phyloP scores from a whole-genome alignment of 352 stramenopile species.

The Phytophthora pluvialis region DNA sequence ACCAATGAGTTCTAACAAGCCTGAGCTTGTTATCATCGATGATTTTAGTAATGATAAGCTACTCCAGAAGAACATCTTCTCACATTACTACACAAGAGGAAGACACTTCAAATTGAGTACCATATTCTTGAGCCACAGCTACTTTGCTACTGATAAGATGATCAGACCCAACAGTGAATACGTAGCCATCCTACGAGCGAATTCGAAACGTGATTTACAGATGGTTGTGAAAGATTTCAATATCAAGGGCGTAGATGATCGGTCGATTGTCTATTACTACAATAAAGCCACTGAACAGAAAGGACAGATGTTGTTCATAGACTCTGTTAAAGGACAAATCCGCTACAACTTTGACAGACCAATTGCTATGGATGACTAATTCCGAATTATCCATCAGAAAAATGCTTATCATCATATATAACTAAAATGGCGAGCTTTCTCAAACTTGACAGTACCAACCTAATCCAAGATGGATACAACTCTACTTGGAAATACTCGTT shows the following conservation, averaged over 20 bases:
- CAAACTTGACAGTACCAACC: slow-evolving; percentile 13
- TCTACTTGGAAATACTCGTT: not conserved
- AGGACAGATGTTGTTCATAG: not conserved
- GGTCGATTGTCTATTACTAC: slow-evolving; percentile 16
- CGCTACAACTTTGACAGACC: too few species aligned
- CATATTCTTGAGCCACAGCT: not conserved
- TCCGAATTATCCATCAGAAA: too few species aligned
- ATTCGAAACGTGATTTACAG: too few species aligned
- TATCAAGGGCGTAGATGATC: not conserved
- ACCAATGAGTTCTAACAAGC: slow-evolving; percentile 11
- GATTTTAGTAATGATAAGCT: slow-evolving; percentile 23
- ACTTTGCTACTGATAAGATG: too few species aligned
- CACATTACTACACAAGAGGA: slow-evolving; percentile 1
- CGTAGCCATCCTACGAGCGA: too few species aligned
- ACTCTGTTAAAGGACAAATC: slow-evolving; percentile 13
- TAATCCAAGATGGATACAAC: slow-evolving; percentile 9
- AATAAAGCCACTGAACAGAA: slow-evolving; percentile 11
- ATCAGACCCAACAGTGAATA: slow-evolving; percentile 1
- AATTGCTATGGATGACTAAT: too few species aligned
- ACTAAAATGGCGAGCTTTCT: not conserved
- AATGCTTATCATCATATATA: too few species aligned
- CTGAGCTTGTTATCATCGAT: slow-evolving; percentile 27
- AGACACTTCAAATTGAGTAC: slow-evolving; percentile 6
- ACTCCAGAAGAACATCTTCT: slow-evolving; percentile 8
- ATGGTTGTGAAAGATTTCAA: too few species aligned